phyloP scores from a whole-genome alignment of 164 flowering plant species.

The Tinospora cordifolia region DNA sequence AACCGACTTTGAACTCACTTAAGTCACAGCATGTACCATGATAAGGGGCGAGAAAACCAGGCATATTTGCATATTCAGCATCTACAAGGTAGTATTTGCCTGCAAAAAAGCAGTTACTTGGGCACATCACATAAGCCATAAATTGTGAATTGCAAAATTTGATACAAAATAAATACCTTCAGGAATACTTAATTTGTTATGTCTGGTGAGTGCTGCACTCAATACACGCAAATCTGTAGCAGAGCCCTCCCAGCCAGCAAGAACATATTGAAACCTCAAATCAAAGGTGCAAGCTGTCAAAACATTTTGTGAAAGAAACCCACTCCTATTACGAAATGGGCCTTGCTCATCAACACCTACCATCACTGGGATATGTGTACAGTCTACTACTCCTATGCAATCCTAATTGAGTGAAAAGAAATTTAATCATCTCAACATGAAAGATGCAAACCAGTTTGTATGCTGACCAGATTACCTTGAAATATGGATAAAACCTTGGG shows the following conservation, averaged over 20 bases:
- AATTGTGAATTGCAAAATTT: neutral
- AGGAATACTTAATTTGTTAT: constrained; percentile 41
- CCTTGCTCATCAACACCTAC: constrained; percentile 60
- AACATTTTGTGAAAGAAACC: constrained; percentile 49
- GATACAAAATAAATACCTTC: constrained; percentile 30
- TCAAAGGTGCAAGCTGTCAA: constrained; percentile 62
- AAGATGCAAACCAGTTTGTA: neutral
- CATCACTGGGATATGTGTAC: constrained; percentile 56
- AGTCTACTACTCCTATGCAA: constrained; percentile 53
- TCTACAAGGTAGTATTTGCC: constrained; percentile 70
- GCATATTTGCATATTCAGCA: constrained; percentile 40
- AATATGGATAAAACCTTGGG: constrained; percentile 46
- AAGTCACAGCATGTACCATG: constrained; percentile 26
- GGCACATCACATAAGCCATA: neutral
- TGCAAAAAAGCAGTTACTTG: constrained; percentile 7
- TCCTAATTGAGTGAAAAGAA: constrained; percentile 36
- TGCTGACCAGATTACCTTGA: constrained; percentile 29
- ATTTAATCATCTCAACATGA: neutral
- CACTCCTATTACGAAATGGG: constrained; percentile 49
- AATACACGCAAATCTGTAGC: constrained; percentile 48
- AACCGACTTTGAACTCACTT: constrained; percentile 25
- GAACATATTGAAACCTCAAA: constrained; percentile 49
- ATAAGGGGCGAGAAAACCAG: constrained; percentile 63
- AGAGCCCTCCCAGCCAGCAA: constrained; percentile 81
- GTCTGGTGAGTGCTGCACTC: constrained; percentile 46